Conservation (phyloP, 768 basidiomycete genomes). For the Pleurotus sapidus region DNA sequence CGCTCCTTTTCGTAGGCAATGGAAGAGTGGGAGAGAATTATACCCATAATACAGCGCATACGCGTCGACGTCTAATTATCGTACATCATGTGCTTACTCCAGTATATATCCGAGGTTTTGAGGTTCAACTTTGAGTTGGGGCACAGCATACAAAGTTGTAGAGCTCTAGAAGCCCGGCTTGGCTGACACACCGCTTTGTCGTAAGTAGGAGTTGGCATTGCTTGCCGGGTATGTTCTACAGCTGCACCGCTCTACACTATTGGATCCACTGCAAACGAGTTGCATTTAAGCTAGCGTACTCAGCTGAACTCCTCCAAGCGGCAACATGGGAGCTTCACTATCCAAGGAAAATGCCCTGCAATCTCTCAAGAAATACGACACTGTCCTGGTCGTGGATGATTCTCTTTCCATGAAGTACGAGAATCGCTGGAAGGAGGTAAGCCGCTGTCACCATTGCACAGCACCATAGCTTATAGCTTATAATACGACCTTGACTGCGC, state of each 20-base stretch:
- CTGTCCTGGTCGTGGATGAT: slow-evolving; percentile 59
- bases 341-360: slow-evolving; percentile 26
- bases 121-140: too few relatives aligned
- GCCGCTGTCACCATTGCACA: neutral
- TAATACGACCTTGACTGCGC: neutral
- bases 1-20: slow-evolving; percentile 54
- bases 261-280: too few relatives aligned
- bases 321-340: neutral
- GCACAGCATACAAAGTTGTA: too few relatives aligned
- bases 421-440: slow-evolving; percentile 48
- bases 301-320: too few relatives aligned
- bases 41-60: slow-evolving; percentile 91
- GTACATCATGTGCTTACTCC: slow-evolving; percentile 11
- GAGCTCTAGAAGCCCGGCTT: too few relatives aligned
- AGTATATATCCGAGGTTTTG: slow-evolving; percentile 10
- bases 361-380: slow-evolving; percentile 46
- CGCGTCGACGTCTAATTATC: slow-evolving; percentile 77
- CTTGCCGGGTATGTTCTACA: too few relatives aligned
- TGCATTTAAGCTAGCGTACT: too few relatives aligned
- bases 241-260: too few relatives aligned
- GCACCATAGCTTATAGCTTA: neutral
- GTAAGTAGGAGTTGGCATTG: too few relatives aligned
- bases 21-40: slow-evolving; percentile 97
- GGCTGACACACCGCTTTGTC: too few relatives aligned
- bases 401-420: slow-evolving; percentile 51